A percentile compares a stretch with the other conserved stretches of the same genome.
These are phyloP conservation scores for Blakeslea trispora DNA, from an alignment of 371 early-diverging fungal genomes.

Conservation along the genomic window DNA sequence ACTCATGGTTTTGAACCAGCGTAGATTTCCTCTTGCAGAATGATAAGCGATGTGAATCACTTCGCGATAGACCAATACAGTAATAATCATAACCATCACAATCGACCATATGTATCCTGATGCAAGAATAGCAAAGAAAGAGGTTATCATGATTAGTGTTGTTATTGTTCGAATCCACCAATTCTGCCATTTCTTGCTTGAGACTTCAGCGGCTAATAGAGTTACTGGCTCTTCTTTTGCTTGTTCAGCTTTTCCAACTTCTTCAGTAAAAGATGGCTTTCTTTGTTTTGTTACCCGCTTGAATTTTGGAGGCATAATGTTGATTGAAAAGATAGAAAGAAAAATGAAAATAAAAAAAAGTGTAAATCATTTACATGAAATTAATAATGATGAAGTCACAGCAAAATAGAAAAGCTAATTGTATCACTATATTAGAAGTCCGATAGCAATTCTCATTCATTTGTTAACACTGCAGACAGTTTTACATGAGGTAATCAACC, in stretches of 20 bases:
- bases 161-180: constrained; percentile 78
- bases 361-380: not conserved
- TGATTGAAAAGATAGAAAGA: not conserved
- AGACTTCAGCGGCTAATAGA: constrained; percentile 47
- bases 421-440: too few relatives aligned
- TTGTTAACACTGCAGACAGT: too few relatives aligned
- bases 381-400: too few relatives aligned
- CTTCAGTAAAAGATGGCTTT: not conserved
- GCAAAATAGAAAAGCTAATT: too few relatives aligned
- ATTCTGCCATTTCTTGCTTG: constrained; percentile 67
- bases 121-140: constrained; percentile 76
- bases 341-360: not conserved
- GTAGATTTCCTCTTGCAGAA: constrained; percentile 79
- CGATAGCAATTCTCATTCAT: too few relatives aligned
- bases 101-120: constrained; percentile 76
- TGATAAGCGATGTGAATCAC: constrained; percentile 83
- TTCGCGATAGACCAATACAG: constrained; percentile 79
- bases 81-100: constrained; percentile 78
- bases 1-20: constrained; percentile 88
- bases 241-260: not conserved
- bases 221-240: constrained; percentile 18
- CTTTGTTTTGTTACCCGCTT: not conserved
- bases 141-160: constrained; percentile 85
- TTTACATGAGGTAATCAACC: too few relatives aligned
- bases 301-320: constrained; percentile 8